phyloP scores from a whole-genome alignment of 768 basidiomycete genomes.

The Phylloporus sp. region DNA sequence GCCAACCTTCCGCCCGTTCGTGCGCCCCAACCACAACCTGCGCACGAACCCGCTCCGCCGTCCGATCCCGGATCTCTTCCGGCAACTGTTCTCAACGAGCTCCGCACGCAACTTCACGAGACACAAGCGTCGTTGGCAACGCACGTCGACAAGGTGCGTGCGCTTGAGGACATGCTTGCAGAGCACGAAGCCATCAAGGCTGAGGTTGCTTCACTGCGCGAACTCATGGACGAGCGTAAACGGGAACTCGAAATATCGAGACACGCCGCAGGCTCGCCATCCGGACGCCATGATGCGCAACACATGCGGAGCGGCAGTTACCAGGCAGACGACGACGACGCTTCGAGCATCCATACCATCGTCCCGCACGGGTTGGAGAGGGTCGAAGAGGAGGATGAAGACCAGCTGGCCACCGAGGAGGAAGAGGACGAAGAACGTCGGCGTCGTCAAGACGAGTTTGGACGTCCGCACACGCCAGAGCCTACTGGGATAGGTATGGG shows the following conservation, averaged over 20 bases:
- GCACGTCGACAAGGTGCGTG: slow-evolving; percentile 80
- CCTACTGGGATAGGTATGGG: slow-evolving; percentile 57
- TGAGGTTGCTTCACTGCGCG: slow-evolving; percentile 69
- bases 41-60: slow-evolving; percentile 27
- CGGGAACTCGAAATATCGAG: slow-evolving; percentile 39
- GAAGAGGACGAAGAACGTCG: slow-evolving; percentile 47
- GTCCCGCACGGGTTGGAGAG: slow-evolving; percentile 64
- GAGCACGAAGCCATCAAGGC: slow-evolving; percentile 82
- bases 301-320: slow-evolving; percentile 17
- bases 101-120: slow-evolving; percentile 79
- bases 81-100: slow-evolving; percentile 41
- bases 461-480: slow-evolving; percentile 77
- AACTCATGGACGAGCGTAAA: slow-evolving; percentile 64
- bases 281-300: slow-evolving; percentile 19
- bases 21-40: slow-evolving; percentile 27
- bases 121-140: slow-evolving; percentile 72
- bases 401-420: slow-evolving; percentile 36
- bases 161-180: slow-evolving; percentile 71
- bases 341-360: slow-evolving; percentile 66
- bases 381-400: slow-evolving; percentile 74
- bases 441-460: slow-evolving; percentile 48
- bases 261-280: slow-evolving; percentile 20
- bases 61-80: slow-evolving; percentile 25
- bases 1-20: slow-evolving; percentile 63
- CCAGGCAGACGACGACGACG: slow-evolving; percentile 62